Conservation (phyloP, 2,329 filamentous ascomycete species). For the Diaporthe capsici region DNA sequence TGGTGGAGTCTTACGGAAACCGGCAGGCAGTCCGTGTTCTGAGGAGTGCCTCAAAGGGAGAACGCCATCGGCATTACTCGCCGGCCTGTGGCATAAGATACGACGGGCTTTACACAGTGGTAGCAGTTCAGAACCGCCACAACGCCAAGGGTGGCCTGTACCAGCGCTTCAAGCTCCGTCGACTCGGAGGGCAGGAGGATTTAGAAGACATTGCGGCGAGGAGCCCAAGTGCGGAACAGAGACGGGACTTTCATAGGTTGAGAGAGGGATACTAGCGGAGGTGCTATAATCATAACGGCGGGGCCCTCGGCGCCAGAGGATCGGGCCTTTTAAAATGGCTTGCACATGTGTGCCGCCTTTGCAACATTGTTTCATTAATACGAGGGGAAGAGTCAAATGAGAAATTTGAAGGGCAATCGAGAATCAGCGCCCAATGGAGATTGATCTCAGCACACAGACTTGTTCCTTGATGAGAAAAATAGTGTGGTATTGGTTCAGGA, state of each 20-base stretch:
- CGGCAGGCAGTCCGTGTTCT: slow-evolving; percentile 49
- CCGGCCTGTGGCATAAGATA: slow-evolving; percentile 51
- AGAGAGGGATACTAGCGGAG: neutral
- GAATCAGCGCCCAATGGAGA: too few species aligned
- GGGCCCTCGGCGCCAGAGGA: too few species aligned
- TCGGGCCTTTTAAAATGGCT: too few species aligned
- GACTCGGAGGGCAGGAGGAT: slow-evolving; percentile 42
- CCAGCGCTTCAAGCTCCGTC: slow-evolving; percentile 45
- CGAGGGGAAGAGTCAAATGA: too few species aligned
- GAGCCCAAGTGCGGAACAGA: neutral
- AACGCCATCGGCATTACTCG: slow-evolving; percentile 32
- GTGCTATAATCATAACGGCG: neutral
- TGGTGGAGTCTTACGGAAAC: slow-evolving; percentile 43
- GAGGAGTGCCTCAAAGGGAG: slow-evolving; percentile 44
- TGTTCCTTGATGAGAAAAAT: too few species aligned
- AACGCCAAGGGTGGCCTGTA: slow-evolving; percentile 41
- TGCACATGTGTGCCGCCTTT: too few species aligned
- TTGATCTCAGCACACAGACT: too few species aligned
- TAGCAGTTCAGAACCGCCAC: slow-evolving; percentile 35
- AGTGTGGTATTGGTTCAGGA: too few species aligned
- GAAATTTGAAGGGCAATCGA: too few species aligned
- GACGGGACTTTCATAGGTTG: neutral
- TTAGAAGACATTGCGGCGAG: slow-evolving; percentile 41
- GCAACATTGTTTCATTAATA: too few species aligned
- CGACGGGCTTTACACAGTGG: slow-evolving; percentile 52